Evolutionary conservation across 768 basidiomycete species (phyloP).

Genomic region (Astraeus odoratus): DNA sequence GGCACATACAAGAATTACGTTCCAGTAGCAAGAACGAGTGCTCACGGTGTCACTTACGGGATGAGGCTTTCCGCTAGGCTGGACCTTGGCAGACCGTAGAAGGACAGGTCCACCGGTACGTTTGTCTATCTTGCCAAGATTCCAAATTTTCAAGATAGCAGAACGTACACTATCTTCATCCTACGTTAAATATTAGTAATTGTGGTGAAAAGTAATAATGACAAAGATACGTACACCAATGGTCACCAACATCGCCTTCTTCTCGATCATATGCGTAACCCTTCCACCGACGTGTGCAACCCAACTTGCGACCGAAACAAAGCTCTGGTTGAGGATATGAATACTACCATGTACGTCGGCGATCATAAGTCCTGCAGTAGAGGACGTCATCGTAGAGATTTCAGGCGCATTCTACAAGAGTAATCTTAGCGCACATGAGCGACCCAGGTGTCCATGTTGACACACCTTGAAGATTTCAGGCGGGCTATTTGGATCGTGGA

Average conservation of each 20-base stretch:
- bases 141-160: conserved; percentile 85
- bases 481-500: conserved; percentile 63
- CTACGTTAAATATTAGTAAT: conserved; percentile 32
- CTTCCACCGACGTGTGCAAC: conserved; percentile 72
- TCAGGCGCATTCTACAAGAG: conserved; percentile 50
- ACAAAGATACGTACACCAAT: conserved; percentile 60
- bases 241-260: conserved; percentile 75
- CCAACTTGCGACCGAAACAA: conserved; percentile 69
- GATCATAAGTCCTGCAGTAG: conserved; percentile 61
- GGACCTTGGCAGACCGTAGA: conserved; percentile 70
- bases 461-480: conserved; percentile 76
- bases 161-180: conserved; percentile 67
- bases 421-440: neutral
- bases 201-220: conserved; percentile 3
- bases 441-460: conserved; percentile 1
- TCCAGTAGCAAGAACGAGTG: neutral
- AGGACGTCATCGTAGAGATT: conserved; percentile 62
- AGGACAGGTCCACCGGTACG: conserved; percentile 55
- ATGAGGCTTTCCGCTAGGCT: conserved; percentile 70
- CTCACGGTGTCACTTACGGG: conserved; percentile 44
- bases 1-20: conserved; percentile 4
- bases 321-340: conserved; percentile 68
- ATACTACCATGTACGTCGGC: conserved; percentile 85
- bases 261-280: conserved; percentile 83
- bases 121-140: conserved; percentile 65